Evolutionary conservation across 169 alveolate genomes (phyloP).

Genomic region (Plasmodium vivax): DNA sequence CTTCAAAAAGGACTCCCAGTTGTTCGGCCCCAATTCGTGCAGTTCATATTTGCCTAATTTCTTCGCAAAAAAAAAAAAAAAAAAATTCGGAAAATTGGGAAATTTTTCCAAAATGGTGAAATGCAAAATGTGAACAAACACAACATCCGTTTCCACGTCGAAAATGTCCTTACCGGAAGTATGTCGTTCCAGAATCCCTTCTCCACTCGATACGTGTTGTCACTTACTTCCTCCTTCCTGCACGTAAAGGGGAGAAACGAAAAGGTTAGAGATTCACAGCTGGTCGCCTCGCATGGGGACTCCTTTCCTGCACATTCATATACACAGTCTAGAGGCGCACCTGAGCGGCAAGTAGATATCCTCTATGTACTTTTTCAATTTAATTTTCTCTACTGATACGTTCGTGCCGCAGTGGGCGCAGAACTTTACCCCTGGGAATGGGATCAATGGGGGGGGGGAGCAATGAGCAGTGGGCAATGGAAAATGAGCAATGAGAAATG

Average conservation of each 20-base stretch:
- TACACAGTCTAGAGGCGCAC: background rate
- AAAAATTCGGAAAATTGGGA: background rate
- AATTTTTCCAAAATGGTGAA: background rate
- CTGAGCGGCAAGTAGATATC: slow-evolving; percentile 69
- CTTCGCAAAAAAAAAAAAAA: slow-evolving; percentile 26
- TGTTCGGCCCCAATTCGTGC: slow-evolving; percentile 60
- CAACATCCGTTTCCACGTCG: background rate
- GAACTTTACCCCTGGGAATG: slow-evolving; percentile 34
- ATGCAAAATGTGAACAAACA: background rate
- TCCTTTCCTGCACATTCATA: background rate
- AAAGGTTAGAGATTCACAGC: background rate
- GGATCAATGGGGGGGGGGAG: background rate
- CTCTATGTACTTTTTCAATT: slow-evolving; percentile 64
- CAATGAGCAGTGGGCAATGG: background rate
- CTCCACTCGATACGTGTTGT: slow-evolving; percentile 50
- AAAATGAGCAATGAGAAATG: background rate
- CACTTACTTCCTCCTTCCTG: slow-evolving; percentile 70
- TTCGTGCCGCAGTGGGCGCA: slow-evolving; percentile 64
- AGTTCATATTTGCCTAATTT: slow-evolving; percentile 66
- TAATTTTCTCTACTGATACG: slow-evolving; percentile 57
- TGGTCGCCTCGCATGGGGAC: background rate
- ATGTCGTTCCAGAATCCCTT: slow-evolving; percentile 69
- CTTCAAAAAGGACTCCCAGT: slow-evolving; percentile 67
- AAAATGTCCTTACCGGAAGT: slow-evolving; percentile 10
- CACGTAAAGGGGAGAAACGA: slow-evolving; percentile 19